Percentiles rank a stretch among this genome's conserved stretches.
Evolutionary conservation across 805 yeast genomes (phyloP).

Genomic region (Zygosaccharomyces pseudorouxii): DNA sequence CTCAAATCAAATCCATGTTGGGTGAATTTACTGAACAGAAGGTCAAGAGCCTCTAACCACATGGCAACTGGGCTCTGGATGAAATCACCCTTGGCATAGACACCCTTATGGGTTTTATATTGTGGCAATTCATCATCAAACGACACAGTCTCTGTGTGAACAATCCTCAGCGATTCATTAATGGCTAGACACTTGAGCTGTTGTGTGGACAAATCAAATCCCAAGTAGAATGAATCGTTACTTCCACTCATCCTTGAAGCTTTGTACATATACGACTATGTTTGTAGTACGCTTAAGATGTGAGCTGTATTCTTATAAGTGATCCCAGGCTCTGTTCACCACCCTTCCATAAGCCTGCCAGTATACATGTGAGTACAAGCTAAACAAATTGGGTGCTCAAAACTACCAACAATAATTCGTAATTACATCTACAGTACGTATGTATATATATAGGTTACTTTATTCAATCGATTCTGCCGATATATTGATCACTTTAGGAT

Average conservation of each 20-base stretch:
- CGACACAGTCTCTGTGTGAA: slow-evolving; percentile 58
- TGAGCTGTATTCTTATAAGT: neutral
- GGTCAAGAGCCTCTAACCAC: slow-evolving; percentile 84
- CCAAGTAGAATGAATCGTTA: slow-evolving; percentile 42
- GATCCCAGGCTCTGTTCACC: neutral
- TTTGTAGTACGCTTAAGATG: neutral
- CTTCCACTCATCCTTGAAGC: slow-evolving; percentile 3
- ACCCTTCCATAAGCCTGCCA: neutral
- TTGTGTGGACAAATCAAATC: slow-evolving; percentile 87
- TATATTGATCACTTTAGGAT: slow-evolving; percentile 18
- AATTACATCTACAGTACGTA: neutral
- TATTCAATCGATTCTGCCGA: neutral
- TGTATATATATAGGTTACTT: neutral
- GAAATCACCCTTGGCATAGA: slow-evolving; percentile 48
- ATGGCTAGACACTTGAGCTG: slow-evolving; percentile 75
- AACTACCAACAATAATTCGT: neutral
- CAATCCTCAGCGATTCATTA: slow-evolving; percentile 47
- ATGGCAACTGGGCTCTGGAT: slow-evolving; percentile 78
- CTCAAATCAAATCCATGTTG: slow-evolving; percentile 52
- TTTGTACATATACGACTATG: neutral
- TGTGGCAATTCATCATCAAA: slow-evolving; percentile 61
- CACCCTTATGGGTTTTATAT: slow-evolving; percentile 73
- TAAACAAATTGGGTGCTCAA: neutral
- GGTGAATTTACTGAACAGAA: slow-evolving; percentile 49
- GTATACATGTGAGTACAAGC: neutral